A percentile compares a stretch with the other conserved stretches of the same genome.
Evolutionary conservation across 2,329 filamentous ascomycete species (phyloP).

Genomic region (Oidium heveae): DNA sequence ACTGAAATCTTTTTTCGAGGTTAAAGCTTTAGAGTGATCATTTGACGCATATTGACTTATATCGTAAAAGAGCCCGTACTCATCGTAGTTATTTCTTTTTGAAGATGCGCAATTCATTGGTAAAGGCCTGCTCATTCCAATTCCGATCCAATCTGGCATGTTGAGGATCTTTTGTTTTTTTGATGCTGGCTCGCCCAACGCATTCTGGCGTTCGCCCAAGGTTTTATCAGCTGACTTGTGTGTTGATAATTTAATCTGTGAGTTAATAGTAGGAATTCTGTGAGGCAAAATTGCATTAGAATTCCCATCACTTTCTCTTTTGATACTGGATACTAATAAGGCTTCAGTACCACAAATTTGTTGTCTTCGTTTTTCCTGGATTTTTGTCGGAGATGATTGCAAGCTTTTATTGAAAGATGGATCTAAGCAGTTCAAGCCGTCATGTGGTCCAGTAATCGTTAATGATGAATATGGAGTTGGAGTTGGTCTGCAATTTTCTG

Average conservation of each 20-base stretch:
- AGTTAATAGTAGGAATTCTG: not conserved
- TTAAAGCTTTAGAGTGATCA: not conserved
- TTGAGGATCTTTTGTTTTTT: slow-evolving; percentile 10
- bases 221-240: not conserved
- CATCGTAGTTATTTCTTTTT: slow-evolving; percentile 8
- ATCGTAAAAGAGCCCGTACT: slow-evolving; percentile 9
- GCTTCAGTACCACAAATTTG: too few species aligned
- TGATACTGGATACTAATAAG: too few species aligned
- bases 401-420: not conserved
- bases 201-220: not conserved
- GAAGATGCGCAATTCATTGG: slow-evolving; percentile 6
- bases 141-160: slow-evolving; percentile 13
- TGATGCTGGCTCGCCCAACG: slow-evolving; percentile 5
- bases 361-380: slow-evolving; percentile 2
- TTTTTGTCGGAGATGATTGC: not conserved
- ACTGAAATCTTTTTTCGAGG: not conserved
- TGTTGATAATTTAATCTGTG: not conserved
- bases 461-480: not conserved
- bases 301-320: too few species aligned
- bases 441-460: not conserved
- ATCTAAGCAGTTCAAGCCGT: not conserved
- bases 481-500: too few species aligned
- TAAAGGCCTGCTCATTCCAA: slow-evolving; percentile 8
- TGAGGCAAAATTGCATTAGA: not conserved
- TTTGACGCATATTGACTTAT: slow-evolving; percentile 2